Conservation (phyloP, 2,329 filamentous ascomycete genomes). For the Verticillium klebahnii region DNA sequence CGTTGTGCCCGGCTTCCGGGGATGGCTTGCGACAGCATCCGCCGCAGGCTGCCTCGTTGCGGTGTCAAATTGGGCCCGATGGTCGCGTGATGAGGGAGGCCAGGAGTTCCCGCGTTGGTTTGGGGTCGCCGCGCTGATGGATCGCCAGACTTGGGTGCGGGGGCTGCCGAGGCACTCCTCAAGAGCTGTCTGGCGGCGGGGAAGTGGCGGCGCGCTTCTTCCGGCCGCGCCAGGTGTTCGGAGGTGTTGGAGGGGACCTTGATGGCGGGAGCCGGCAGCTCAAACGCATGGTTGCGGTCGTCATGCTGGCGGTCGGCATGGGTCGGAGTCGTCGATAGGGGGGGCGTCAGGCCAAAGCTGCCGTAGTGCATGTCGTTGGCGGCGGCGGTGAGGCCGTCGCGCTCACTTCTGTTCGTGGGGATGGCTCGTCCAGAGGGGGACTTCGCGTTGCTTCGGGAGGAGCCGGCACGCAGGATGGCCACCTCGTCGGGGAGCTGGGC, state of each 20-base stretch:
- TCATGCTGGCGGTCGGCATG: conserved; percentile 17
- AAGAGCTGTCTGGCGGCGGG: conserved; percentile 21
- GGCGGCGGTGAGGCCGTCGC: conserved; percentile 33
- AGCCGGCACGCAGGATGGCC: not conserved
- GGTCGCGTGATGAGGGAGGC: conserved; percentile 5
- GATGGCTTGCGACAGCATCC: conserved; percentile 32
- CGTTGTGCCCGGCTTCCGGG: conserved; percentile 10
- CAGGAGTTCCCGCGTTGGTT: not conserved
- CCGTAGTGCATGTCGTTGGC: conserved; percentile 43
- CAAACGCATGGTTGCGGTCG: conserved; percentile 31
- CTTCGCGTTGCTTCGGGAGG: not conserved
- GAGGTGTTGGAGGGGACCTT: conserved; percentile 28
- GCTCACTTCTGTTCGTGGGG: conserved; percentile 23
- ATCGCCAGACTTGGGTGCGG: conserved; percentile 20
- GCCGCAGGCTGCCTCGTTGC: conserved; percentile 20
- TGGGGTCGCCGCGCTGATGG: conserved; percentile 12
- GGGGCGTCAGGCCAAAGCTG: conserved; percentile 44
- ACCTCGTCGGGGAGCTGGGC: not conserved
- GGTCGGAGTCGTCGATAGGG: conserved; percentile 19
- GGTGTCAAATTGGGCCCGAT: conserved; percentile 7
- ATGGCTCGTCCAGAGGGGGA: not conserved
- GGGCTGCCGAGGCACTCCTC: conserved; percentile 30
- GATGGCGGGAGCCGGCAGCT: conserved; percentile 51
- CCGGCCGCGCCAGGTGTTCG: conserved; percentile 12
- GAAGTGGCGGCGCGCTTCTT: conserved; percentile 9